Evolutionary conservation across 495 filamentous ascomycete genomes (phyloP).

Genomic region (Tuber borchii): DNA sequence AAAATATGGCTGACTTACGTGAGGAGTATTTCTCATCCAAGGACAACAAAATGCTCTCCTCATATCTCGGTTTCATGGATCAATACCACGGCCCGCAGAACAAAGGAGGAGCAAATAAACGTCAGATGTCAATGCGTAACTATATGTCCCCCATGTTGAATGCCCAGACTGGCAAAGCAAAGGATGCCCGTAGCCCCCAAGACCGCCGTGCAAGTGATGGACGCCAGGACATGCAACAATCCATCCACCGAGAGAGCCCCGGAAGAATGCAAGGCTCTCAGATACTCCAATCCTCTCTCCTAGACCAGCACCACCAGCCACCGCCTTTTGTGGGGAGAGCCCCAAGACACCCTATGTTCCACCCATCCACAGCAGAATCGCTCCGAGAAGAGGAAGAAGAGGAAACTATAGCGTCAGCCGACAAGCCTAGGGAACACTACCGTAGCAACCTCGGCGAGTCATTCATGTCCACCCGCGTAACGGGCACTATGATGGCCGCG

Average conservation of each 20-base stretch:
- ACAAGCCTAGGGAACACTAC: conserved; percentile 48
- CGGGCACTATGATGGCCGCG: conserved; percentile 47
- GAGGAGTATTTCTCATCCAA: conserved; percentile 92
- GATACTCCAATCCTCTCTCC: conserved; percentile 34
- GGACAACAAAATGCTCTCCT: conserved; percentile 94
- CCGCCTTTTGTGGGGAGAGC: conserved; percentile 43
- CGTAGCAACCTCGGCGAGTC: conserved; percentile 59
- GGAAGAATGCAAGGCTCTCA: conserved; percentile 30
- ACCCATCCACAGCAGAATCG: conserved; percentile 37
- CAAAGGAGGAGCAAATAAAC: conserved; percentile 29
- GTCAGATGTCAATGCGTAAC: conserved; percentile 41
- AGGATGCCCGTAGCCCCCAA: conserved; percentile 13
- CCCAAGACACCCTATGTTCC: conserved; percentile 48
- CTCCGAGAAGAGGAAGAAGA: conserved; percentile 38
- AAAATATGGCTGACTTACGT: conserved; percentile 56
- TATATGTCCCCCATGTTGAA: conserved; percentile 34
- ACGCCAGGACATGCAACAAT: conserved; percentile 22
- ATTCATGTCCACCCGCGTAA: conserved; percentile 56
- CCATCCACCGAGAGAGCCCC: conserved; percentile 22
- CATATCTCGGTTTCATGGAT: conserved; percentile 86
- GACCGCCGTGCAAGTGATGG: conserved; percentile 16
- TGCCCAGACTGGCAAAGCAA: conserved; percentile 30
- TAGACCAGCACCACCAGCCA: conserved; percentile 73
- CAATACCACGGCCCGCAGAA: conserved; percentile 56
- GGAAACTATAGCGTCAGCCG: conserved; percentile 38